Percentiles rank a stretch among this genome's conserved stretches.
phyloP scores from a whole-genome alignment of 805 yeast genomes.

The Starmera amethionina region DNA sequence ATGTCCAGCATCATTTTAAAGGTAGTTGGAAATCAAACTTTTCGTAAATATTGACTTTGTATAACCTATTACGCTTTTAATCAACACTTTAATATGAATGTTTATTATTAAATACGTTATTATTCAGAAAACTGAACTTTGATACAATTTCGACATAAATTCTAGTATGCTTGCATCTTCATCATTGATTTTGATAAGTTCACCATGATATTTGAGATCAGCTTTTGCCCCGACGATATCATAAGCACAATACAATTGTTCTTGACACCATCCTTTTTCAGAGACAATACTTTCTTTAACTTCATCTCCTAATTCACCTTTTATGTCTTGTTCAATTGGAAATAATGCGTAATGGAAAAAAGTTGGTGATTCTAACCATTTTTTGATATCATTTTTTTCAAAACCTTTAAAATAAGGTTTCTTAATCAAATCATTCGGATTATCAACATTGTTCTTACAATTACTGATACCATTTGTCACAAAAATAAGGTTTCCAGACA shows the following conservation, averaged over 20 bases:
- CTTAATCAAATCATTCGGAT: constrained; percentile 1
- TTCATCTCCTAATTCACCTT: constrained; percentile 6
- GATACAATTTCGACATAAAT: background rate
- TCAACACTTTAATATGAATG: too few relatives aligned
- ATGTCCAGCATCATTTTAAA: constrained; percentile 45
- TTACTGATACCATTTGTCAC: constrained; percentile 9
- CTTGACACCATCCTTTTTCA: constrained; percentile 7
- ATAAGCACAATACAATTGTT: constrained; percentile 10
- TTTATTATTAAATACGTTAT: too few relatives aligned
- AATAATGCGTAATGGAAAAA: constrained; percentile 8
- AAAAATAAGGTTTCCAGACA: constrained; percentile 2
- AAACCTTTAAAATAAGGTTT: constrained; percentile 2
- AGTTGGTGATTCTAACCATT: constrained; percentile 3
- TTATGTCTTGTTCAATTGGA: constrained; percentile 9
- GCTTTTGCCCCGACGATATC: constrained; percentile 8
- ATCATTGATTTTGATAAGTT: constrained; percentile 1
- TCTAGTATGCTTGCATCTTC: background rate
- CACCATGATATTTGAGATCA: constrained; percentile 5
- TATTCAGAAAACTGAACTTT: too few relatives aligned
- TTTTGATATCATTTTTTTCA: constrained; percentile 2
- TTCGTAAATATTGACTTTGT: too few relatives aligned
- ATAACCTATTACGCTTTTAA: too few relatives aligned
- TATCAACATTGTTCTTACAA: constrained; percentile 3
- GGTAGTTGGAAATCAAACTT: constrained; percentile 44
- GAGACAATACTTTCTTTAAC: constrained; percentile 4